Evolutionary conservation across 441 rosid genomes (phyloP), one percentile per base, ranked within the genome.

Genomic region (Arabidopsis lyrata): DNA sequence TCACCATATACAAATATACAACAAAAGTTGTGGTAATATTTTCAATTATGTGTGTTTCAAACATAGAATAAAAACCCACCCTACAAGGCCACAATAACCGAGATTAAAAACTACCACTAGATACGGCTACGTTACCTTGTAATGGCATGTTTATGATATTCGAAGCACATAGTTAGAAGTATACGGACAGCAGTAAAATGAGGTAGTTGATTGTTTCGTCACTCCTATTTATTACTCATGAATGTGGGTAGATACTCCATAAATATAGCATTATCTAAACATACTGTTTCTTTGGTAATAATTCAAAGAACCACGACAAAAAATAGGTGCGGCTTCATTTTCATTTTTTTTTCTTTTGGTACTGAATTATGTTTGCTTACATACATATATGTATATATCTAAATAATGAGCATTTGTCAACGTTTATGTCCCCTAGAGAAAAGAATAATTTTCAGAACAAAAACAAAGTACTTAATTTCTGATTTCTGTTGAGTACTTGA

Each of bases 181-280:
- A 41, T 27, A 55, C 16, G 36, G 14, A 75, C 29, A 9, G 16
- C 18, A 53, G 58, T 35, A 53, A 75, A 68, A 68, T 62, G 74
- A 62, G 34, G 79, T 68, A 36, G 79, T 76, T 76, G 75, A 18
- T 62, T 31, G 62, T 63, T 57, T 70, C 55, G 54, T 57, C 72
- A 56, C 38, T 63, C 66, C 2, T 48, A 76, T 76, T 76, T 63
- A 76, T 70, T 63, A 50, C 68, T 38, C 71, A 64, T 76, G 55
- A 76, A 76, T 76, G 71, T 39, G 45, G 70, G 75, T 76, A 38
- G 79, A 29, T 76, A 47, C 61, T 68, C 54, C 75, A 69, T 76
- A 18, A 76, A 62, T 76, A 16, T 62, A 10, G 35, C 44, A 54
- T 55, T 76, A 62, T 68, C 65, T 76, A 54, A 6, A 62, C 65